These are phyloP conservation scores for Boletus huronensis DNA, from an alignment of 768 basidiomycete genomes.

Conservation along the genomic window DNA sequence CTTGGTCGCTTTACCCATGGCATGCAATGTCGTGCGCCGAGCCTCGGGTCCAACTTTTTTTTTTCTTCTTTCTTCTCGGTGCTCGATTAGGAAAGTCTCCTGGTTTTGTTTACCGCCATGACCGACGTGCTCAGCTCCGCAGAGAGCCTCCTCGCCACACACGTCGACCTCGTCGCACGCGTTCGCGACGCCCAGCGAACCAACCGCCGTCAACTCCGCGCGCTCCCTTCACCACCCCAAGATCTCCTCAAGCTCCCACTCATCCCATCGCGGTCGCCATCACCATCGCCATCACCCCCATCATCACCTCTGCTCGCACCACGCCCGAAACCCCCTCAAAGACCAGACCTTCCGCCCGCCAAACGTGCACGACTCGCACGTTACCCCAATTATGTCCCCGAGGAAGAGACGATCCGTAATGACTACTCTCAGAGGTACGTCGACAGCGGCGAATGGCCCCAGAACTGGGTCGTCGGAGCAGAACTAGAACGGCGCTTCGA, in stretches of 20 bases:
- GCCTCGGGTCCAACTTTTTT: not conserved
- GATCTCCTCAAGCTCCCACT: slow-evolving; percentile 56
- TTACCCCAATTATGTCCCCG: slow-evolving; percentile 81
- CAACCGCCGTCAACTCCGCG: slow-evolving; percentile 54
- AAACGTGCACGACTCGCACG: slow-evolving; percentile 70
- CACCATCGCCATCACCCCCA: slow-evolving; percentile 47
- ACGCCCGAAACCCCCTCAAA: slow-evolving; percentile 35
- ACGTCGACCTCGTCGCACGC: slow-evolving; percentile 54
- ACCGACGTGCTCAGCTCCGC: slow-evolving; percentile 55
- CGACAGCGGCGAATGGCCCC: slow-evolving; percentile 88
- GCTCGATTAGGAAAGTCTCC: slow-evolving; percentile 21
- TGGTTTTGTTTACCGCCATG: slow-evolving; percentile 1
- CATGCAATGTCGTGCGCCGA: too few species aligned
- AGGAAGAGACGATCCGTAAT: slow-evolving; percentile 95
- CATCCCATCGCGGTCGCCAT: slow-evolving; percentile 54
- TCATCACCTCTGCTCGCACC: slow-evolving; percentile 40
- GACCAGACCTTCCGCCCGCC: slow-evolving; percentile 56
- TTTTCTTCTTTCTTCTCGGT: too few species aligned
- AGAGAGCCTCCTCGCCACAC: slow-evolving; percentile 61
- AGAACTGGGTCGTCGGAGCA: slow-evolving; percentile 89
- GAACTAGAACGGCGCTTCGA: slow-evolving; percentile 86
- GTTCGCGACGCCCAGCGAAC: slow-evolving; percentile 54
- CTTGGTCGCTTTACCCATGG: slow-evolving; percentile 56
- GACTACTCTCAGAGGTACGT: slow-evolving; percentile 93
- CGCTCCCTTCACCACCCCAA: slow-evolving; percentile 51